Percentiles rank a stretch among this genome's conserved stretches.
Evolutionary conservation across 768 basidiomycete genomes (phyloP).

Genomic region (Agrocybe pediades): DNA sequence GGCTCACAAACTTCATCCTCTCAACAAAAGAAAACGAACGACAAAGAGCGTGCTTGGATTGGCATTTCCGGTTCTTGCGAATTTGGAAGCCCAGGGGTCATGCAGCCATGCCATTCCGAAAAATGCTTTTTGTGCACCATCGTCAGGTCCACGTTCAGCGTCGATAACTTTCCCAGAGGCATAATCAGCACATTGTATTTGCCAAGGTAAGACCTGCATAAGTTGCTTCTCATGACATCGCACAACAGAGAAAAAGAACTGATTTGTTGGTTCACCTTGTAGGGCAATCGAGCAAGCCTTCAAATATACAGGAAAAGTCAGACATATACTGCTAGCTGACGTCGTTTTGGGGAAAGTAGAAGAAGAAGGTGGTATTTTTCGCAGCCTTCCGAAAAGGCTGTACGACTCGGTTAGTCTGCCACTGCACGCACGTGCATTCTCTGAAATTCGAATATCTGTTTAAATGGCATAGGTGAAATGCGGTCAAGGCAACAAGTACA

Average conservation of each 20-base stretch:
- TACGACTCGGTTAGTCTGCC: not conserved
- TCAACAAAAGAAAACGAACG: conserved; percentile 11
- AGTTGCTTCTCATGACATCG: not conserved
- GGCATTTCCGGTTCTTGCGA: conserved; percentile 21
- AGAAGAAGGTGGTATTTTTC: conserved; percentile 1
- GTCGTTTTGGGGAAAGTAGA: conserved; percentile 13
- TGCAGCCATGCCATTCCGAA: conserved; percentile 17
- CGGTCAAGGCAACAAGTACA: conserved; percentile 1
- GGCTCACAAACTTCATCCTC: not conserved
- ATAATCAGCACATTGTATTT: conserved; percentile 15
- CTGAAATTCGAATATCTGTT: not conserved
- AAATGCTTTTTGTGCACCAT: conserved; percentile 25
- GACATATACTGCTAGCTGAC: conserved; percentile 14
- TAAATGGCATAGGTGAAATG: conserved; percentile 14
- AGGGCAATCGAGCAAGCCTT: not conserved
- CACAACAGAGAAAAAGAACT: conserved; percentile 1
- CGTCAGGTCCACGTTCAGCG: conserved; percentile 8
- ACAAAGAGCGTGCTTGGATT: conserved; percentile 19
- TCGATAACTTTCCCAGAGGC: conserved; percentile 9
- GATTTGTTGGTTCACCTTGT: conserved; percentile 8
- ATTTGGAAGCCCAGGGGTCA: conserved; percentile 24
- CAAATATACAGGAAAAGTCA: conserved; percentile 3
- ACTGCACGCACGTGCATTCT: not conserved
- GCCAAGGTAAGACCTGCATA: conserved; percentile 8
- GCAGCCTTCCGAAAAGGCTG: not conserved